These are phyloP conservation scores for Arthrobotrys sinensis DNA, from an alignment of 2,329 filamentous ascomycete species.

Conservation along the genomic window DNA sequence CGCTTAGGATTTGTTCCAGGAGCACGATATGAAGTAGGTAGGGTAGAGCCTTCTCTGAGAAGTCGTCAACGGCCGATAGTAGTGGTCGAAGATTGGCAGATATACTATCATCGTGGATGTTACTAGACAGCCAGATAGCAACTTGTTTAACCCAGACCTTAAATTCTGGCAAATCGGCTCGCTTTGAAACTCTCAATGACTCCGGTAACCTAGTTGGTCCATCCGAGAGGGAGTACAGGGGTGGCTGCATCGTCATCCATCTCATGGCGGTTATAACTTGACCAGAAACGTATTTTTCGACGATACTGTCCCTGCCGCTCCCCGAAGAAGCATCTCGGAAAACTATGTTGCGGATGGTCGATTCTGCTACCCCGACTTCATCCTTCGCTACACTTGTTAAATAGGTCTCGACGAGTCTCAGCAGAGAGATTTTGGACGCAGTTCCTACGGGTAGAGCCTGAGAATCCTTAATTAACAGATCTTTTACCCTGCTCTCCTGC, in stretches of 20 bases:
- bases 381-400: conserved; percentile 51
- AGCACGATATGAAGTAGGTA: conserved; percentile 89
- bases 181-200: conserved; percentile 35
- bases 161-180: conserved; percentile 39
- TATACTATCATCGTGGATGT: conserved; percentile 55
- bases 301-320: conserved; percentile 67
- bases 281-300: conserved; percentile 60
- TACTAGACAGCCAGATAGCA: conserved; percentile 53
- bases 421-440: conserved; percentile 54
- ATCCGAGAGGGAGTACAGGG: conserved; percentile 31
- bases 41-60: conserved; percentile 69
- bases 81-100: conserved; percentile 49
- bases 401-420: conserved; percentile 53
- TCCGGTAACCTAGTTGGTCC: conserved; percentile 33
- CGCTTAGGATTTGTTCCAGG: conserved; percentile 76
- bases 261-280: conserved; percentile 68
- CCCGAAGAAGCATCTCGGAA: conserved; percentile 71
- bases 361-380: conserved; percentile 74
- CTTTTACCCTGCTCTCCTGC: conserved; percentile 65
- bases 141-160: conserved; percentile 55
- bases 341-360: conserved; percentile 73
- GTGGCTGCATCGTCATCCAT: conserved; percentile 59
- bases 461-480: conserved; percentile 56
- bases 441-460: conserved; percentile 45
- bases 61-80: conserved; percentile 59